A percentile compares a stretch with the other conserved stretches of the same genome.
These are phyloP conservation scores for Aphanomyces invadans DNA, from an alignment of 352 stramenopile species.

Conservation along the genomic window DNA sequence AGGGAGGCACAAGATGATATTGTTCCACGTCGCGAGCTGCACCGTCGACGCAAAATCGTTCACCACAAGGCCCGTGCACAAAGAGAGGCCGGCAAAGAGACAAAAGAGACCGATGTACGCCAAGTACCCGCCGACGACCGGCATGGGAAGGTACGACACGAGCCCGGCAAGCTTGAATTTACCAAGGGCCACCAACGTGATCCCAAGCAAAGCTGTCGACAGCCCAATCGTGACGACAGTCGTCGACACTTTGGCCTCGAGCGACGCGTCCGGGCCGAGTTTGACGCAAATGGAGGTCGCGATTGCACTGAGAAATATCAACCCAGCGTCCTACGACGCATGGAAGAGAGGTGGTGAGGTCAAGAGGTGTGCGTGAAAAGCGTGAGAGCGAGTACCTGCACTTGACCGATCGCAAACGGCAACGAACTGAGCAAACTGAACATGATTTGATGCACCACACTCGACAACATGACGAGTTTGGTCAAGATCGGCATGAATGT, in stretches of 20 bases:
- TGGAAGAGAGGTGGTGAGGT: no score
- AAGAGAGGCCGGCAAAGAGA: constrained; percentile 84
- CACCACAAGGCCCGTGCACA: constrained; percentile 88
- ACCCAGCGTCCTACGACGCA: constrained; percentile 79
- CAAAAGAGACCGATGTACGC: constrained; percentile 97
- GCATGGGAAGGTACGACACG: constrained; percentile 95
- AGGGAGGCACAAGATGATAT: constrained; percentile 78
- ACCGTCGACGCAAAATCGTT: constrained; percentile 79
- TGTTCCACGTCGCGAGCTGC: constrained; percentile 51
- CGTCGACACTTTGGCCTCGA: constrained; percentile 87
- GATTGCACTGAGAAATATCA: constrained; percentile 97
- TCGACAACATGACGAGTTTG: constrained; percentile 96
- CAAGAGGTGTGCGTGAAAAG: background rate
- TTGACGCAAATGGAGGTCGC: constrained; percentile 82
- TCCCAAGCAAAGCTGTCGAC: constrained; percentile 86
- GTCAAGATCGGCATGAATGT: constrained; percentile 84
- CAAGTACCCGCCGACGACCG: constrained; percentile 96
- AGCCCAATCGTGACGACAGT: constrained; percentile 90
- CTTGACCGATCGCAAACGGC: constrained; percentile 95
- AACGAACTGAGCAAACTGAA: constrained; percentile 87
- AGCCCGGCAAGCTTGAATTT: constrained; percentile 90
- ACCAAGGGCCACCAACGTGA: constrained; percentile 91
- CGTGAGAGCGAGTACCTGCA: constrained; percentile 52
- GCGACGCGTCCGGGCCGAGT: constrained; percentile 52
- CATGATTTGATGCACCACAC: constrained; percentile 90